Evolutionary conservation across 2,329 filamentous ascomycete genomes (phyloP), one percentile per base, ranked within the genome.

Genomic region (Neofusicoccum sp.): DNA sequence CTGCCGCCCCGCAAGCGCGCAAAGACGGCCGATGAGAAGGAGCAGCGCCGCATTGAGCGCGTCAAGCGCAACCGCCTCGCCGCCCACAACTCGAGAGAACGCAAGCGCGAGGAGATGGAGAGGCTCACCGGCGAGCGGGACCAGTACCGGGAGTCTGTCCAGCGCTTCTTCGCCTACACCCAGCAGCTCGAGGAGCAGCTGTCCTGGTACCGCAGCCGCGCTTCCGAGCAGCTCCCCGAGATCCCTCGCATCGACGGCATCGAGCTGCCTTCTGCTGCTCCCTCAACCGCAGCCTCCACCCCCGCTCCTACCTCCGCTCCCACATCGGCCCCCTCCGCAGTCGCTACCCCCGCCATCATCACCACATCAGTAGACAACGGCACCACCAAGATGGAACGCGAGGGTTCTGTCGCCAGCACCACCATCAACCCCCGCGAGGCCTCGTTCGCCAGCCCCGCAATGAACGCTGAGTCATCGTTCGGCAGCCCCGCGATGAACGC

Each of bases 21-120:
- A 71, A 99, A 98, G 85, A 99, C 95, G 2, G 94, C 96, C 72
- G 95, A 97, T 73, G 95, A 99, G 79, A 99, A 99, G 81, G 95
- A 98, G 80, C 95, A 99, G 79, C 90, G 95, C 48, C 91, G 95
- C 66, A 96, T 98, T 62, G 95, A 99, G 82, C 92, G 95, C 66
- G 95, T 99, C 68, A 92, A 98, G 71, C 90, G 95, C 48, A 99
- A 99, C 76, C 92, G 95, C 68, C 91, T 93, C 64, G 95, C 95
- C 49, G 95, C 95, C 44, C 95, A 98, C 83, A 97, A 96, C 64
- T 99, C 95, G 3, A 86, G 95, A 56, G 95, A 99, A 78, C 90
- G 93, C 65, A 97, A 97, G 84, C 87, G 93, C 63, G 88, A 88
- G 69, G 89, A 98, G 78, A 92, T 96, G 43, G 95, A 98, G 79